Evolutionary conservation across 768 basidiomycete genomes (phyloP).

Genomic region (Boletus reticulatus): DNA sequence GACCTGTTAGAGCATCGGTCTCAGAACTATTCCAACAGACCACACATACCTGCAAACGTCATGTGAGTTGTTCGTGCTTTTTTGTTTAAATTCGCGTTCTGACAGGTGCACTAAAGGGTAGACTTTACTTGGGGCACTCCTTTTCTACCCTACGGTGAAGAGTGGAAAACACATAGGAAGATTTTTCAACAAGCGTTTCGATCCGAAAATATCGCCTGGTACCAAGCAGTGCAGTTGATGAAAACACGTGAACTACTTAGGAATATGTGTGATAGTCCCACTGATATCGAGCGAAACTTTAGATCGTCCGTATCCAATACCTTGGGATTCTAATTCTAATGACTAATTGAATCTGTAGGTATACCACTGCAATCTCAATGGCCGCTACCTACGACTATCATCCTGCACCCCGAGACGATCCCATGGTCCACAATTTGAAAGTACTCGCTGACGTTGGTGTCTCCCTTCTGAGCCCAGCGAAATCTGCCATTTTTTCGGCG

Average conservation of each 20-base stretch:
- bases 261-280: constrained; percentile 2
- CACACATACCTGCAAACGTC: neutral
- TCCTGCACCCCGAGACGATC: constrained; percentile 3
- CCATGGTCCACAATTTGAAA: constrained; percentile 8
- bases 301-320: constrained; percentile 2
- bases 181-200: constrained; percentile 4
- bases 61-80: neutral
- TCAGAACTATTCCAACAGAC: constrained; percentile 7
- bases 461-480: neutral
- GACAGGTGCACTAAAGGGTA: neutral
- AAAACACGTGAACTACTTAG: constrained; percentile 2
- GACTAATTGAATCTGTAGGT: neutral
- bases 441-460: neutral
- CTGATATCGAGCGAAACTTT: constrained; percentile 4
- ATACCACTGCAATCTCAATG: constrained; percentile 9
- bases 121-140: constrained; percentile 7
- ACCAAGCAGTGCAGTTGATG: neutral
- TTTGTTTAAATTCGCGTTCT: neutral
- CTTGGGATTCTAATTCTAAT: neutral
- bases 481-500: constrained; percentile 1
- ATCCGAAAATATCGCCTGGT: neutral
- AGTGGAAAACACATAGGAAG: constrained; percentile 3
- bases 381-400: constrained; percentile 11
- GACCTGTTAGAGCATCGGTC: constrained; percentile 5
- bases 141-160: constrained; percentile 3